Conservation (phyloP, 257 asterid species). For the Jaltomata sinuosa region DNA sequence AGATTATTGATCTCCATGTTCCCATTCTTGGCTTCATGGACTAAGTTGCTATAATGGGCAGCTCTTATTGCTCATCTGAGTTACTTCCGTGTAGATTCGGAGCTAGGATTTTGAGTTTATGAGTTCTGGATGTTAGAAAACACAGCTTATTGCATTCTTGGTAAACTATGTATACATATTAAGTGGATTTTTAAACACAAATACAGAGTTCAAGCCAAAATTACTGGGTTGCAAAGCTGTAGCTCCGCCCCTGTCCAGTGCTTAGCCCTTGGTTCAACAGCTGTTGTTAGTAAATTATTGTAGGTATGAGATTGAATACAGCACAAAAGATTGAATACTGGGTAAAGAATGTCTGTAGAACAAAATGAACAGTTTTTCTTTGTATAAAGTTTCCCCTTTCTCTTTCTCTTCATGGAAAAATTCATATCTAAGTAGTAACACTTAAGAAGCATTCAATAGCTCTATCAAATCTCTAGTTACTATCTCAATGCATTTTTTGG, state of each 20-base stretch:
- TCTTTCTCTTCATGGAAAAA: not conserved
- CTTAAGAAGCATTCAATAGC: too few species aligned
- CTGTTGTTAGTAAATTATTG: not conserved
- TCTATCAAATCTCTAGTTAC: too few species aligned
- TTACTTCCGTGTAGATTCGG: not conserved
- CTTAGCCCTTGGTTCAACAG: too few species aligned
- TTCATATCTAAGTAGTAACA: not conserved
- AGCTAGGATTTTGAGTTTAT: not conserved
- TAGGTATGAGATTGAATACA: not conserved
- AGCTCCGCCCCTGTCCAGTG: too few species aligned
- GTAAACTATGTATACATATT: too few species aligned
- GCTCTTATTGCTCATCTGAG: not conserved
- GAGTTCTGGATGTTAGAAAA: too few species aligned
- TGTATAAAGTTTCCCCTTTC: not conserved
- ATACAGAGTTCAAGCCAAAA: too few species aligned
- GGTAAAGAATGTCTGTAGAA: not conserved
- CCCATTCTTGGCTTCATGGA: constrained; percentile 68
- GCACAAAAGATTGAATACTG: not conserved
- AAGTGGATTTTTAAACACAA: too few species aligned
- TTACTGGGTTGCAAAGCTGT: too few species aligned
- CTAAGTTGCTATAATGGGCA: constrained; percentile 24
- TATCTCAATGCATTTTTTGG: too few species aligned
- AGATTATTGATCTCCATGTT: constrained; percentile 52
- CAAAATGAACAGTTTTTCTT: not conserved
- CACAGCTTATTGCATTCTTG: too few species aligned